phyloP scores from a whole-genome alignment of 2,329 filamentous ascomycete genomes.

The Penicillium paneum region DNA sequence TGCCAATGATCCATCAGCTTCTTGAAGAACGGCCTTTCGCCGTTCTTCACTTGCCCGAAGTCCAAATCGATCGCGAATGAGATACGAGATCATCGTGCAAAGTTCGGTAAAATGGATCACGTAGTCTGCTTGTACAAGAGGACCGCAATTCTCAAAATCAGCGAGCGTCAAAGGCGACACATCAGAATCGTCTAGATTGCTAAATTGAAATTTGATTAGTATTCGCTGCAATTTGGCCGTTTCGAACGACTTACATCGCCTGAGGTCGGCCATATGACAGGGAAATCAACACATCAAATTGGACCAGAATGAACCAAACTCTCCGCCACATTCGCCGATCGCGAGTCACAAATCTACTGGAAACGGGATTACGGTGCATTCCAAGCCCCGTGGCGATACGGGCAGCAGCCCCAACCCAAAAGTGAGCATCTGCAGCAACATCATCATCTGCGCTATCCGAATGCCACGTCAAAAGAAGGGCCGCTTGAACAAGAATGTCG shows the following conservation, averaged over 20 bases:
- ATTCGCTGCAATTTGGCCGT: neutral
- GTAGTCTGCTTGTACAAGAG: conserved; percentile 44
- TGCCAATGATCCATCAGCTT: conserved; percentile 43
- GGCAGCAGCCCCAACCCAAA: conserved; percentile 54
- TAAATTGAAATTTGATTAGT: conserved; percentile 14
- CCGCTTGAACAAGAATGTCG: conserved; percentile 53
- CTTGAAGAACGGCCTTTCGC: conserved; percentile 41
- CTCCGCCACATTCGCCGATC: conserved; percentile 46
- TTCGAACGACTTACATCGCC: conserved; percentile 41
- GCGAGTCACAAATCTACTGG: conserved; percentile 40
- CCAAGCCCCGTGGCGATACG: conserved; percentile 54
- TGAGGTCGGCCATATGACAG: conserved; percentile 52
- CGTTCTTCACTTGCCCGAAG: conserved; percentile 40
- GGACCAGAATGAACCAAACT: conserved; percentile 45
- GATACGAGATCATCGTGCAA: conserved; percentile 50
- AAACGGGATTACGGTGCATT: conserved; percentile 50
- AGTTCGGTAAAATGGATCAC: conserved; percentile 51
- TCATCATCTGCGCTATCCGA: conserved; percentile 54
- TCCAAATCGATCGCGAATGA: conserved; percentile 43
- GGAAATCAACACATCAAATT: conserved; percentile 45
- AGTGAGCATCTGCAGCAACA: conserved; percentile 52
- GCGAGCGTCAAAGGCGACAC: conserved; percentile 44
- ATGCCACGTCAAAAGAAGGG: conserved; percentile 56
- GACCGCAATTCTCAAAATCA: conserved; percentile 50
- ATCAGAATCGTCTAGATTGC: conserved; percentile 52